Base-by-base conservation (phyloP, 805 yeast species). In the Lipomyces kockii region DNA sequence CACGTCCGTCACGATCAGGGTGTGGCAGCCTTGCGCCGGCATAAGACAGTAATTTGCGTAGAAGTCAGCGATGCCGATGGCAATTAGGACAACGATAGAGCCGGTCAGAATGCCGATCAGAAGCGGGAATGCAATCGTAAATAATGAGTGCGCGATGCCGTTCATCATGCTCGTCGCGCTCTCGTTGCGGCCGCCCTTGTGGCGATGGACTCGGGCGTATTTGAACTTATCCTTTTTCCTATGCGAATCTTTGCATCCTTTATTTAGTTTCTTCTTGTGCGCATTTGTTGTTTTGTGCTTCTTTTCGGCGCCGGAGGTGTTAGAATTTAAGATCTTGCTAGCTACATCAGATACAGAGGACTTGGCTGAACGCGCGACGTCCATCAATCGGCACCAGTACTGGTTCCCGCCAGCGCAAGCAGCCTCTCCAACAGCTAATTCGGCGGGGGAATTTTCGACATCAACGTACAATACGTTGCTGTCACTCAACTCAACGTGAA, bases 71-170 rank as follows among this genome's bases (percentile, higher is more conserved):
- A 66, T 37, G 37, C 58, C 37, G 46, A 67, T 62, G 37, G 68
- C 65, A 17, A 63, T 46, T 27, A 67, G 29, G 2, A 69, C 72
- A 14, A 69, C 66, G 25, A 63, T 57, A 25, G 65, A 61, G 51
- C 72, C 72, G 12, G 68, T 17, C 11, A 69, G 46, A 32, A 69
- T 52, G 22, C 72, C 72, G 17, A 69, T 59, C 3, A 67, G 58
- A n/a, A 69, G 52, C 5, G 72, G 72, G 11, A 69, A 17, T 17
- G 69, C 65, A 58, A 62, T 55, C 20, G 62, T 57, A 53, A 68
- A 63, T 2, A 68, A 20, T 2, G 66, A 56, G 53, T 63, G 55
- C 4, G 57, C 57, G 46, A 61, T 25, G 20, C 60, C 35, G 57
- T 67, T 67, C 54, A 61, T 29, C 14, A 64, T 20, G 25, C 64